Base-by-base conservation (phyloP, 2,329 filamentous ascomycete genomes). In the Clonostachys chloroleuca region DNA sequence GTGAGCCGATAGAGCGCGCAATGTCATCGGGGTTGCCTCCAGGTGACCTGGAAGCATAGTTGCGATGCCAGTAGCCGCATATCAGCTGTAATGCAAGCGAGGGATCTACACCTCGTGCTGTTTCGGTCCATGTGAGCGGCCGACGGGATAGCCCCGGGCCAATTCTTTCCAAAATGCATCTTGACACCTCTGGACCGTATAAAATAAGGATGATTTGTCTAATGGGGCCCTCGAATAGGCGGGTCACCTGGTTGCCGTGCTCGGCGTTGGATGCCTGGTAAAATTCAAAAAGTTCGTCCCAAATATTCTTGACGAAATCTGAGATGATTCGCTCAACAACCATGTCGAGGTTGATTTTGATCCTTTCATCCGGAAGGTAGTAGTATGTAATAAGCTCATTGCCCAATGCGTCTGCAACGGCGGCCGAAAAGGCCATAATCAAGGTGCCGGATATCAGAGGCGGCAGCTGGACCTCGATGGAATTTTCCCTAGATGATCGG, bases 351-450 rank as follows among this genome's bases (percentile, higher is more conserved):
- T 68, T 67, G 46, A 67, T 47, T 24, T 53, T 56, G 6, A 64
- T 56, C 24, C 56, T 59, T 43, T 62, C 56, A 42, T 65, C 62
- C 16, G 58, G 51, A 7, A 65, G 54, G 47, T 68, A 68, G 40
- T 68, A 68, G 48, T 68, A 59, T 5, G 63, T 62, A 44, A 68
- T 59, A 17, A 68, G 60, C 17, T 63, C 62, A 53, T 68, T 66
- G 46, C 59, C 53, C 40, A 68, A 52, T 4, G 58, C 60, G 20
- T 66, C 62, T 34, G 61, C 61, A 42, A 68, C 52, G 30, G 62
- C 56, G 39, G 58, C 56, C 12, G 65, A 62, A 49, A 68, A 68
- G n/a, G 64, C 59, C 8, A 61, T 57, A 34, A 57, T 56, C 34
- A 68, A 49, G 5, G 64, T 61, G 30, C 65, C 65, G 14, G 64